phyloP scores from a whole-genome alignment of 352 stramenopile species.

The Phytophthora megakarya region DNA sequence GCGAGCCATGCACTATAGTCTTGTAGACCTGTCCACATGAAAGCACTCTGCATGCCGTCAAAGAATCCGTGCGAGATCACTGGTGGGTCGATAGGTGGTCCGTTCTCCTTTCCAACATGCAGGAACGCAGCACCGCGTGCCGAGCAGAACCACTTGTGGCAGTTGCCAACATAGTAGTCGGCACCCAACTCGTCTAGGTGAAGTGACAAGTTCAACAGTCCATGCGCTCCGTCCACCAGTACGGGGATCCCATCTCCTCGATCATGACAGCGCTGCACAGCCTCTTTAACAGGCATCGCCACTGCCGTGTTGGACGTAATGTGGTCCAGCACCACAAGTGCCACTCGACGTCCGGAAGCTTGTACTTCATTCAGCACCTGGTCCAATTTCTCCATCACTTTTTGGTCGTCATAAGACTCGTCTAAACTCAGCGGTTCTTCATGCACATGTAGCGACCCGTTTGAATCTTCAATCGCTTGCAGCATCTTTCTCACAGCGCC shows the following conservation, averaged over 20 bases:
- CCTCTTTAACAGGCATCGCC: constrained; percentile 77
- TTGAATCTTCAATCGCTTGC: constrained; percentile 34
- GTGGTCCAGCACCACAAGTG: constrained; percentile 91
- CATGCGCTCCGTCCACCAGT: constrained; percentile 93
- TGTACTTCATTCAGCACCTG: constrained; percentile 33
- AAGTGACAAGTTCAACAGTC: constrained; percentile 81
- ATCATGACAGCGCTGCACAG: constrained; percentile 69
- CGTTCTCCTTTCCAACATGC: constrained; percentile 53
- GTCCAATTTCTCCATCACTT: constrained; percentile 48
- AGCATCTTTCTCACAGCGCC: constrained; percentile 95
- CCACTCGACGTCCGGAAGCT: constrained; percentile 40
- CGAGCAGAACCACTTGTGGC: constrained; percentile 95
- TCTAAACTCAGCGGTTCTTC: constrained; percentile 69
- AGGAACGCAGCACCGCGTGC: constrained; percentile 89
- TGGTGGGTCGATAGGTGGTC: constrained; percentile 51
- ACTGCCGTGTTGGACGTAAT: constrained; percentile 95
- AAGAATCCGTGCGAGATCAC: constrained; percentile 93
- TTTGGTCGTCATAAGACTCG: constrained; percentile 63
- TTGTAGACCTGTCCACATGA: constrained; percentile 93
- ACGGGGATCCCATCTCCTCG: constrained; percentile 50
- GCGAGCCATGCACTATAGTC: constrained; percentile 91
- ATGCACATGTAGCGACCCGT: constrained; percentile 41
- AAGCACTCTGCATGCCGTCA: constrained; percentile 89
- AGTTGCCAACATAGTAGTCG: constrained; percentile 95
- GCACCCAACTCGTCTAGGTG: constrained; percentile 68